These are phyloP conservation scores for Dryas octopetala DNA, from an alignment of 306 rosid genomes.

Conservation along the genomic window DNA sequence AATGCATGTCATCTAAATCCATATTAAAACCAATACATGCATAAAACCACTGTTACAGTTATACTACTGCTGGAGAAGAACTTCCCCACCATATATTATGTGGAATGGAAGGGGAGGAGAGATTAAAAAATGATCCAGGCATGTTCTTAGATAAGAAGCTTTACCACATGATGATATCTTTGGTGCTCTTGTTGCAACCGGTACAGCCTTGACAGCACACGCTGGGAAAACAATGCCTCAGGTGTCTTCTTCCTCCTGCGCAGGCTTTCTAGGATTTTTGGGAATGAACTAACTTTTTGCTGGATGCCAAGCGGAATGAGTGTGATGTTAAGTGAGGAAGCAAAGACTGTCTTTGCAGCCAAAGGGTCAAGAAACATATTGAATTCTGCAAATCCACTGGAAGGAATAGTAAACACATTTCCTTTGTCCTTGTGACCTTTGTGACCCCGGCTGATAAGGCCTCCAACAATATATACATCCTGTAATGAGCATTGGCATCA, in stretches of 20 bases:
- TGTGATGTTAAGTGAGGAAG: constrained; percentile 58
- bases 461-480: constrained; percentile 82
- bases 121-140: background rate
- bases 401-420: constrained; percentile 68
- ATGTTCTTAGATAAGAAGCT: background rate
- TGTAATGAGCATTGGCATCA: constrained; percentile 33
- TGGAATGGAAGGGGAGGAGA: no score
- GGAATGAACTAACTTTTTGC: constrained; percentile 49
- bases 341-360: constrained; percentile 67
- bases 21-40: background rate
- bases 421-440: constrained; percentile 54
- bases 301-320: constrained; percentile 74
- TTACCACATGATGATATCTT: constrained; percentile 82
- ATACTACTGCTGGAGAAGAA: background rate
- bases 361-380: constrained; percentile 85
- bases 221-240: constrained; percentile 51
- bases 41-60: background rate
- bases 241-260: constrained; percentile 43
- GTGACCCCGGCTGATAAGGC: constrained; percentile 48
- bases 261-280: constrained; percentile 32
- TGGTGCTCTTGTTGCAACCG: constrained; percentile 46
- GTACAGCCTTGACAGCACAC: constrained; percentile 47
- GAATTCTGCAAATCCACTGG: constrained; percentile 76
- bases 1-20: background rate
- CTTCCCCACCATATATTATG: no score